These are phyloP conservation scores for Setaria italica DNA, from an alignment of 202 grass and related monocot species.

Conservation along the genomic window DNA sequence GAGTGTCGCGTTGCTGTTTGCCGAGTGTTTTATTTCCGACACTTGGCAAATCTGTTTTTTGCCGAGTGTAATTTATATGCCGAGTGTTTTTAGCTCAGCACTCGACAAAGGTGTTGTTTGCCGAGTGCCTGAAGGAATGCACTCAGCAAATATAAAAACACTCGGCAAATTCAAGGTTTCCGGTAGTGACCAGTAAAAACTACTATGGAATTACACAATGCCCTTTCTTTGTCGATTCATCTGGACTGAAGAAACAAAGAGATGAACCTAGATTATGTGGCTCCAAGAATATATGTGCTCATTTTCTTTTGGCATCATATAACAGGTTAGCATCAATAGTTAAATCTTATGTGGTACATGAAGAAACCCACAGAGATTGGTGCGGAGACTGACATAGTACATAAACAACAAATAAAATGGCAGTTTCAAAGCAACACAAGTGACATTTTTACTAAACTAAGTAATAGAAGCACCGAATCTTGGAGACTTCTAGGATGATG, in stretches of 20 bases:
- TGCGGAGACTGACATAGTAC: not conserved
- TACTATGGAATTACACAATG: too few relatives aligned
- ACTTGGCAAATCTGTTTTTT: too few relatives aligned
- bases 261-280: not conserved
- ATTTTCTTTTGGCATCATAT: not conserved
- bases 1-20: too few relatives aligned
- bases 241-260: not conserved
- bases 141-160: too few relatives aligned
- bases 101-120: too few relatives aligned
- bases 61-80: too few relatives aligned
- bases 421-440: not conserved
- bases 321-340: not conserved
- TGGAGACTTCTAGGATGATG: constrained; percentile 2
- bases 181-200: too few relatives aligned
- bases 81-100: too few relatives aligned
- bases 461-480: not conserved
- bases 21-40: too few relatives aligned
- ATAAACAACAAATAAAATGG: not conserved
- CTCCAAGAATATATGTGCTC: too few relatives aligned
- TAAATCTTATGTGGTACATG: not conserved
- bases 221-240: not conserved
- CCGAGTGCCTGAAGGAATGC: too few relatives aligned
- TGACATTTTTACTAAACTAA: not conserved
- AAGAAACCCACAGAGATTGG: not conserved
- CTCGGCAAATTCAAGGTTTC: too few relatives aligned